Percentiles rank a stretch among this genome's conserved stretches.
phyloP scores from a whole-genome alignment of 345 rosid species.

The Jatropha curcas region DNA sequence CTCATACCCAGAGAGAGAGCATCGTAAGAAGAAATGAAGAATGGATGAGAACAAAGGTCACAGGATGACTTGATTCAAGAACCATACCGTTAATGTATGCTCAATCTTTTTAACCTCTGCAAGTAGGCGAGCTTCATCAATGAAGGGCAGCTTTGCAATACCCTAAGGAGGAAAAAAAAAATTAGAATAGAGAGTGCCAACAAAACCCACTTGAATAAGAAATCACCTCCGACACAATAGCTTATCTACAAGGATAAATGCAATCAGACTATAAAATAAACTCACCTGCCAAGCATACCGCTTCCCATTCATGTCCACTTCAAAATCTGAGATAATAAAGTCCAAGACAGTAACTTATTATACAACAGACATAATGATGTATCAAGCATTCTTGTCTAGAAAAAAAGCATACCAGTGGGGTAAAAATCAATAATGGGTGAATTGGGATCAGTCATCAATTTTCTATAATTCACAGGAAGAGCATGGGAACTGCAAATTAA shows the following conservation, averaged over 20 bases:
- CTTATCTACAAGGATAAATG: neutral
- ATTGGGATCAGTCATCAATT: constrained; percentile 80
- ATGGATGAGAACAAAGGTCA: neutral
- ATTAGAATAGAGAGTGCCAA: neutral
- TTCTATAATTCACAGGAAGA: constrained; percentile 73
- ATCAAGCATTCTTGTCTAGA: constrained; percentile 9
- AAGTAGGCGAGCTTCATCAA: constrained; percentile 85
- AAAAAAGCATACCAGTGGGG: constrained; percentile 59
- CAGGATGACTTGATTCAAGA: neutral
- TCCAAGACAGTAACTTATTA: constrained; percentile 19
- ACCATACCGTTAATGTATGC: constrained; percentile 65
- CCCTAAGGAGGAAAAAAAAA: constrained; percentile 47
- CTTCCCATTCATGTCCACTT: constrained; percentile 92
- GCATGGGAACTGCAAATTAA: constrained; percentile 83
- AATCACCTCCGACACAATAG: neutral
- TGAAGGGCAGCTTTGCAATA: constrained; percentile 84
- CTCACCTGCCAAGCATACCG: constrained; percentile 90
- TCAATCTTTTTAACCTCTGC: constrained; percentile 63
- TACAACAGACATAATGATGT: constrained; percentile 7
- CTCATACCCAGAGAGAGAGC: neutral
- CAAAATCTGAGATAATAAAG: constrained; percentile 63
- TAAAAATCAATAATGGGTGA: constrained; percentile 89
- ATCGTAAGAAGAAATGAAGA: constrained; percentile 10
- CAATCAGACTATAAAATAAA: constrained; percentile 16
- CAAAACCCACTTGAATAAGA: neutral